Evolutionary conservation across 2,329 filamentous ascomycete genomes (phyloP).

Genomic region (Cercospora brassicicola): DNA sequence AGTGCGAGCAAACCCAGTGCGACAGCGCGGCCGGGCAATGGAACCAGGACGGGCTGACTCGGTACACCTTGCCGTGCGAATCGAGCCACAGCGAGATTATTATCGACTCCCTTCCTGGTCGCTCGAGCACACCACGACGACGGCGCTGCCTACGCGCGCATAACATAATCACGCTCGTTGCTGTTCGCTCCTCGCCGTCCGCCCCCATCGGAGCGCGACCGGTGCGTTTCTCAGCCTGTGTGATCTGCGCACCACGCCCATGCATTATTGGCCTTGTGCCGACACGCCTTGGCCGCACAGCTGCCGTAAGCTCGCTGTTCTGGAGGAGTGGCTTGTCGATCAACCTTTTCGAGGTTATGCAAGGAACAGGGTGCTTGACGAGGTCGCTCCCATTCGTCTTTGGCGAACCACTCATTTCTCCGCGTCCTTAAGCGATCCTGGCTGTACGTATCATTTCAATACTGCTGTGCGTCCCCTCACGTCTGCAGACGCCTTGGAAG

Average conservation of each 20-base stretch:
- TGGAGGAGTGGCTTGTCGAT: constrained; percentile 17
- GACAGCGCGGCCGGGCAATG: constrained; percentile 8
- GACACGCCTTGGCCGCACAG: constrained; percentile 3
- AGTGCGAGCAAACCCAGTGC: constrained; percentile 16
- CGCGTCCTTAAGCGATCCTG: constrained; percentile 11
- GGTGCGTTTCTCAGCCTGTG: not conserved
- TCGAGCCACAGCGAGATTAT: constrained; percentile 5
- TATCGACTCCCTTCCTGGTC: not conserved
- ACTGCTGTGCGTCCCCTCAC: constrained; percentile 18
- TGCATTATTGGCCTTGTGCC: not conserved
- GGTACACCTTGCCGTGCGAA: constrained; percentile 11
- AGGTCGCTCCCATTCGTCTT: not conserved
- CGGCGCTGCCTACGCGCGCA: not conserved
- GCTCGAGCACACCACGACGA: constrained; percentile 3
- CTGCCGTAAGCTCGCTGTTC: constrained; percentile 9
- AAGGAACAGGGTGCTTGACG: constrained; percentile 18
- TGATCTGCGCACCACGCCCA: not conserved
- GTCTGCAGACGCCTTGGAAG: constrained; percentile 10
- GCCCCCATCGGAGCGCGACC: not conserved
- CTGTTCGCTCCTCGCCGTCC: constrained; percentile 1
- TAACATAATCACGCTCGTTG: not conserved
- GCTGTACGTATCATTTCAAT: constrained; percentile 17
- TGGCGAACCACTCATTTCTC: constrained; percentile 13
- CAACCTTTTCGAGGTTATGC: constrained; percentile 14
- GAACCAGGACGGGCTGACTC: constrained; percentile 15